These are phyloP conservation scores for Chalaropsis thielavioides DNA, from an alignment of 2,329 filamentous ascomycete species.

Conservation along the genomic window DNA sequence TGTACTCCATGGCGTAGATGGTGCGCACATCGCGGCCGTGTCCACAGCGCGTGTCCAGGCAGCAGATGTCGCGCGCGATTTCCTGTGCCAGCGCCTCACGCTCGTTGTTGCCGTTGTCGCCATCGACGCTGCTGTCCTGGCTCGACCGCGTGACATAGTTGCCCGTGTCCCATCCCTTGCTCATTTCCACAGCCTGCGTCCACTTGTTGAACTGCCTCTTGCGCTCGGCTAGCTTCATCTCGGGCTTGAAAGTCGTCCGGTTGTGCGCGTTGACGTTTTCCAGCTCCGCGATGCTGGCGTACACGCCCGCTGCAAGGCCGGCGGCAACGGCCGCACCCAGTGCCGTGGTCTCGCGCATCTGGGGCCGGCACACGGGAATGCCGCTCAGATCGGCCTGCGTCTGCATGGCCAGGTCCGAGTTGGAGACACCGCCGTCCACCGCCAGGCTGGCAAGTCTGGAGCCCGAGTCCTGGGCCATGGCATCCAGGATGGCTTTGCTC, in stretches of 20 bases:
- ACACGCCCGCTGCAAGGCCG: slow-evolving; percentile 68
- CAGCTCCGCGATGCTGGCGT: slow-evolving; percentile 61
- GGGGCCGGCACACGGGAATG: slow-evolving; percentile 69
- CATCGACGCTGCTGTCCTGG: neutral
- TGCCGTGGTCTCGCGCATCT: slow-evolving; percentile 82
- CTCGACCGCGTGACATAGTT: neutral
- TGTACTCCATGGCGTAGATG: neutral
- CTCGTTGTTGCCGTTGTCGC: neutral
- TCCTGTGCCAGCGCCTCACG: slow-evolving; percentile 1
- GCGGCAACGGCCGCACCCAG: slow-evolving; percentile 81
- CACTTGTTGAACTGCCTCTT: slow-evolving; percentile 35
- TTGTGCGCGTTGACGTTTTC: slow-evolving; percentile 57
- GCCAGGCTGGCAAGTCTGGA: slow-evolving; percentile 60
- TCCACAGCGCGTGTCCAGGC: slow-evolving; percentile 2
- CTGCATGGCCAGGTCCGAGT: slow-evolving; percentile 81
- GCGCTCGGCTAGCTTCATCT: slow-evolving; percentile 35
- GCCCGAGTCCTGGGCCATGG: slow-evolving; percentile 76
- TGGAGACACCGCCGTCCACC: slow-evolving; percentile 81
- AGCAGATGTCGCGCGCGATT: slow-evolving; percentile 5
- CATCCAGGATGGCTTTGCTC: slow-evolving; percentile 79
- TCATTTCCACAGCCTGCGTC: slow-evolving; percentile 46
- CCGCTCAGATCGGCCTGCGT: slow-evolving; percentile 74
- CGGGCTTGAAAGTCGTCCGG: slow-evolving; percentile 54
- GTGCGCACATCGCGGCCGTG: slow-evolving; percentile 1
- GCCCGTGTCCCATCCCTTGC: slow-evolving; percentile 33